A percentile compares a stretch with the other conserved stretches of the same genome.
phyloP scores from a whole-genome alignment of 2,329 filamentous ascomycete genomes.

The Botrytis tulipae region DNA sequence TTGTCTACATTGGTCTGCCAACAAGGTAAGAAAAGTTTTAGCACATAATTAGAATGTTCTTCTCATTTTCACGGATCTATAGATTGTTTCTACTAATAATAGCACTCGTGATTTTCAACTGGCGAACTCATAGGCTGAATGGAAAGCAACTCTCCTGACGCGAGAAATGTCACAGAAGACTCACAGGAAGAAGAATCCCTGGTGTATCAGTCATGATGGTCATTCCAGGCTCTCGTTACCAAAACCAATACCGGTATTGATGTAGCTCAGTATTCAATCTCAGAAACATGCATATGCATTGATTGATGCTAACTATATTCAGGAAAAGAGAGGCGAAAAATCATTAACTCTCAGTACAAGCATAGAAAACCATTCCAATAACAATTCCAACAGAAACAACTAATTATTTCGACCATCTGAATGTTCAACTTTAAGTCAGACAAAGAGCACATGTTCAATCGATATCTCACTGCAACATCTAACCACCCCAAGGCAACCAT shows the following conservation, averaged over 20 bases:
- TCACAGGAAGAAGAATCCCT: not conserved
- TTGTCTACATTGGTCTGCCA: too few relatives aligned
- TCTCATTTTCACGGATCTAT: not conserved
- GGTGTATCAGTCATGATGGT: not conserved
- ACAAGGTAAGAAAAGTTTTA: not conserved
- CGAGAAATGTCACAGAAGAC: not conserved
- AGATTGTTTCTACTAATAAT: rapidly evolving
- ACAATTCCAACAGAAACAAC: not conserved
- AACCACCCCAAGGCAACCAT: conserved; percentile 14
- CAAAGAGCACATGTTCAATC: not conserved
- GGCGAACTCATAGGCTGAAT: not conserved
- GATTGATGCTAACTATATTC: not conserved
- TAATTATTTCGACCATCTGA: not conserved
- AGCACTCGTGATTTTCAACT: not conserved
- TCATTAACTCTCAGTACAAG: not conserved
- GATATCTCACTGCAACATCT: not conserved
- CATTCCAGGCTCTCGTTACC: not conserved
- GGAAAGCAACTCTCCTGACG: not conserved
- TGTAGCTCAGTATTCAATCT: too few relatives aligned
- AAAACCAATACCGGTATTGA: not conserved
- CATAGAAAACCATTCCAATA: not conserved
- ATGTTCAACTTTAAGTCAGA: not conserved
- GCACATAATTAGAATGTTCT: not conserved
- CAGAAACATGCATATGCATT: not conserved
- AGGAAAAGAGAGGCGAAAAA: not conserved